Evolutionary conservation across 208 protist species (phyloP).

Genomic region (Porcisia hertigi): DNA sequence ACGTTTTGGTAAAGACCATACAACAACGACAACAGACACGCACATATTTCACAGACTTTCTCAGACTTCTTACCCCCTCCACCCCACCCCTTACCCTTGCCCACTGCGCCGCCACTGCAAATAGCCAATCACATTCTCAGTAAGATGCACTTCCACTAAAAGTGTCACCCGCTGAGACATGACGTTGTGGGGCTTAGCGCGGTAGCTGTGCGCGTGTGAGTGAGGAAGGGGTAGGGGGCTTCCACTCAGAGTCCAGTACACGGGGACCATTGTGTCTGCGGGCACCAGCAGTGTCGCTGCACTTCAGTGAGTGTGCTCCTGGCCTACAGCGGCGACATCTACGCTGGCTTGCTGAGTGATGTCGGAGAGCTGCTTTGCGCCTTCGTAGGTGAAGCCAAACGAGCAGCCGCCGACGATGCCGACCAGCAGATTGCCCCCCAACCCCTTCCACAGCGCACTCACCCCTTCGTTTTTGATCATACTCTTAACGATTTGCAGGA

Average conservation of each 20-base stretch:
- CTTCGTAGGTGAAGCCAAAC: slow-evolving; percentile 83
- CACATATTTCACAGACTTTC: neutral
- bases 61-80: neutral
- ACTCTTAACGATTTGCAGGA: slow-evolving; percentile 44
- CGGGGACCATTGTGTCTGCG: neutral
- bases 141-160: neutral
- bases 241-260: neutral
- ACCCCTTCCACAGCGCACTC: slow-evolving; percentile 67
- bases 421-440: slow-evolving; percentile 71
- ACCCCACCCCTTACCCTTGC: neutral
- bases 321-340: neutral
- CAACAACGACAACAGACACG: neutral
- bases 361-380: slow-evolving; percentile 79
- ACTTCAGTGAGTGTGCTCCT: neutral
- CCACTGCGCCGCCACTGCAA: neutral
- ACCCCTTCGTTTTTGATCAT: slow-evolving; percentile 59
- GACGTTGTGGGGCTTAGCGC: neutral
- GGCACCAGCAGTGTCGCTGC: neutral
- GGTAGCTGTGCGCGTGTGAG: neutral
- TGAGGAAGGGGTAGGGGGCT: neutral
- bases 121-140: neutral
- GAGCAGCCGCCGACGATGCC: slow-evolving; percentile 63
- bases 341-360: slow-evolving; percentile 21
- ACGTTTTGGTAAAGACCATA: neutral
- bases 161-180: too few species aligned